Percentiles rank a stretch among this genome's conserved stretches.
These are phyloP conservation scores for Monilinia fructicola DNA, from an alignment of 2,329 filamentous ascomycete species.

Conservation along the genomic window DNA sequence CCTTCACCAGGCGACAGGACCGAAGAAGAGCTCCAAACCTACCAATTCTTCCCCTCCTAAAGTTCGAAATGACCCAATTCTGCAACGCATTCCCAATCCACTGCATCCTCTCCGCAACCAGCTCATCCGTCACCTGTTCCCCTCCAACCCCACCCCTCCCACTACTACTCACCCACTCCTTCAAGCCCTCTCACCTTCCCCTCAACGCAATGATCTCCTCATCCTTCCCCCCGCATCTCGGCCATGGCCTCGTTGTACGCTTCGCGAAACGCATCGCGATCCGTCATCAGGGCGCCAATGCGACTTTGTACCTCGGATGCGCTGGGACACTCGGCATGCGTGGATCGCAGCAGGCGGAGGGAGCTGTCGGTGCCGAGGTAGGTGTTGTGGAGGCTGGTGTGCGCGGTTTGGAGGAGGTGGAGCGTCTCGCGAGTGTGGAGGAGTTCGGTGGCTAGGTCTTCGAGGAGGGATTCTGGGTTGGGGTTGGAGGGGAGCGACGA, in stretches of 20 bases:
- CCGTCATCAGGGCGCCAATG: conserved; percentile 35
- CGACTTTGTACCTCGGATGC: conserved; percentile 43
- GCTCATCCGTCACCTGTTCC: conserved; percentile 63
- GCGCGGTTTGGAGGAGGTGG: conserved; percentile 58
- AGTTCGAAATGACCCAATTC: conserved; percentile 73
- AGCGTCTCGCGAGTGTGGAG: conserved; percentile 36
- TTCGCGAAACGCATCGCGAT: conserved; percentile 45
- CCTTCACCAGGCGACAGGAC: neutral
- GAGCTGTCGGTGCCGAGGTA: conserved; percentile 54
- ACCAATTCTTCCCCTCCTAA: conserved; percentile 59
- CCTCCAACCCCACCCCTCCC: conserved; percentile 52
- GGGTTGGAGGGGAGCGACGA: neutral
- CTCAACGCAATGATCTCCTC: conserved; percentile 56
- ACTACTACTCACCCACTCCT: conserved; percentile 69
- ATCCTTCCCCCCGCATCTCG: conserved; percentile 51
- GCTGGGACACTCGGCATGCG: conserved; percentile 48
- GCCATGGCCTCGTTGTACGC: conserved; percentile 50
- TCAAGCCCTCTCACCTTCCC: conserved; percentile 64
- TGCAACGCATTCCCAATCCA: conserved; percentile 66
- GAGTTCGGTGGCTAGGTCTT: conserved; percentile 13
- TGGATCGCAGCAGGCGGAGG: conserved; percentile 51
- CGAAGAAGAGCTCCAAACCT: conserved; percentile 26
- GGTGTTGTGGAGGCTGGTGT: conserved; percentile 53
- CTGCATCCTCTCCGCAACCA: conserved; percentile 61
- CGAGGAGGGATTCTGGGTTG: neutral